These are phyloP conservation scores for Phalaenopsis hybrid DNA, from an alignment of 116 monocot genomes.

Conservation along the genomic window DNA sequence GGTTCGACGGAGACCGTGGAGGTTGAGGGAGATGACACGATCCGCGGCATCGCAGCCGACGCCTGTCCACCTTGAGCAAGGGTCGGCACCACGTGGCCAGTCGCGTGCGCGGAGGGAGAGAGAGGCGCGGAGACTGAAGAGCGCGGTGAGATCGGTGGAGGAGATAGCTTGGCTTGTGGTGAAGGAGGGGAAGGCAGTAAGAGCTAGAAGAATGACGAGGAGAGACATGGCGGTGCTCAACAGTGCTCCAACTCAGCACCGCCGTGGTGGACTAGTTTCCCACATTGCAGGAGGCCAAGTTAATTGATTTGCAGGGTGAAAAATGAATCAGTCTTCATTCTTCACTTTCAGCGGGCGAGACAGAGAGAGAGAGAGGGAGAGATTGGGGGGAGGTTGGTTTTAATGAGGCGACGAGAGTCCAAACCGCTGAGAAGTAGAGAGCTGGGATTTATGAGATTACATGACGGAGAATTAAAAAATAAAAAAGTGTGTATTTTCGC, in stretches of 20 bases:
- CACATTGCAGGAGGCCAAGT: constrained; percentile 1
- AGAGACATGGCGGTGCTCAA: not conserved
- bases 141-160: constrained; percentile 40
- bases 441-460: not conserved
- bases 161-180: constrained; percentile 25
- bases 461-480: not conserved
- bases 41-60: constrained; percentile 56
- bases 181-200: not conserved
- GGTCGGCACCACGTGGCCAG: constrained; percentile 76
- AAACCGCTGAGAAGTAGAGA: not conserved
- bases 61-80: constrained; percentile 67
- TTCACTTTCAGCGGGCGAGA: too few relatives aligned
- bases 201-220: constrained; percentile 1
- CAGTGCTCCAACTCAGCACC: not conserved
- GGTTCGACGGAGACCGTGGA: constrained; percentile 60
- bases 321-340: too few relatives aligned
- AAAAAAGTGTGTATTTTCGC: not conserved
- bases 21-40: constrained; percentile 38
- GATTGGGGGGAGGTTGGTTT: not conserved
- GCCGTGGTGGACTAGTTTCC: too few relatives aligned
- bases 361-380: not conserved
- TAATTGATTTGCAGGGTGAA: too few relatives aligned
- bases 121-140: constrained; percentile 60
- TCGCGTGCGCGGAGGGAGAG: constrained; percentile 69
- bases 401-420: not conserved